Conservation (phyloP, 768 basidiomycete genomes). For the Lentinula lateritia region DNA sequence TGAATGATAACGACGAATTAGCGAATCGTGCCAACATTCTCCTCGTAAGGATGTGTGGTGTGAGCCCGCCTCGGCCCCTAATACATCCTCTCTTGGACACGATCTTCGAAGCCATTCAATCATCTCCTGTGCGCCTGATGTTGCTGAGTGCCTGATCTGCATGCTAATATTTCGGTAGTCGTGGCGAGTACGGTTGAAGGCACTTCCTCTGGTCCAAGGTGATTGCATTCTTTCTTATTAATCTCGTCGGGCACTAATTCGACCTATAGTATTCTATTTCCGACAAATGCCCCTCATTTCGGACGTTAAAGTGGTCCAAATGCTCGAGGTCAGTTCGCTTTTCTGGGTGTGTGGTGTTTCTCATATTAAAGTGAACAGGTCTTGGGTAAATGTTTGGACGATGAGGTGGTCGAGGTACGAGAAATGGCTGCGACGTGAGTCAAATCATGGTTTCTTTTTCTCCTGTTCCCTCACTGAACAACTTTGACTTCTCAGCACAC, state of each 20-base stretch:
- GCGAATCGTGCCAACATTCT: slow-evolving; percentile 59
- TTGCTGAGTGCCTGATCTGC: neutral
- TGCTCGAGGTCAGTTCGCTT: slow-evolving; percentile 56
- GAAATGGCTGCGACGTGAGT: slow-evolving; percentile 82
- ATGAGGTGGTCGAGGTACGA: slow-evolving; percentile 85
- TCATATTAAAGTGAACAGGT: slow-evolving; percentile 35
- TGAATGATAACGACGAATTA: slow-evolving; percentile 72
- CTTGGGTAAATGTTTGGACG: slow-evolving; percentile 74
- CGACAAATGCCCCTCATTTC: slow-evolving; percentile 78
- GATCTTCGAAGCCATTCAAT: slow-evolving; percentile 73
- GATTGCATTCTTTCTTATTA: slow-evolving; percentile 8
- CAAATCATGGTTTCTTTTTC: slow-evolving; percentile 16
- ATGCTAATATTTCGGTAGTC: slow-evolving; percentile 42
- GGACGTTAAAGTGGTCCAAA: slow-evolving; percentile 70
- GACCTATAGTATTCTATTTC: slow-evolving; percentile 70
- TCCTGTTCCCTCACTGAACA: neutral
- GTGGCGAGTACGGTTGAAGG: slow-evolving; percentile 84
- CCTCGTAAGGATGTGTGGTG: slow-evolving; percentile 80
- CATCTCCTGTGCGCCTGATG: slow-evolving; percentile 53
- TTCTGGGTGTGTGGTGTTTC: slow-evolving; percentile 3
- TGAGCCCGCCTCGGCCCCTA: slow-evolving; percentile 68
- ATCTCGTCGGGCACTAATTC: neutral
- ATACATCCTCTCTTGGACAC: slow-evolving; percentile 64
- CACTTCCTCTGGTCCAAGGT: slow-evolving; percentile 81
- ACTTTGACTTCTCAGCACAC: slow-evolving; percentile 37